Base-by-base conservation (phyloP, 1,284 basidiomycete species). In the Boletus sp. region DNA sequence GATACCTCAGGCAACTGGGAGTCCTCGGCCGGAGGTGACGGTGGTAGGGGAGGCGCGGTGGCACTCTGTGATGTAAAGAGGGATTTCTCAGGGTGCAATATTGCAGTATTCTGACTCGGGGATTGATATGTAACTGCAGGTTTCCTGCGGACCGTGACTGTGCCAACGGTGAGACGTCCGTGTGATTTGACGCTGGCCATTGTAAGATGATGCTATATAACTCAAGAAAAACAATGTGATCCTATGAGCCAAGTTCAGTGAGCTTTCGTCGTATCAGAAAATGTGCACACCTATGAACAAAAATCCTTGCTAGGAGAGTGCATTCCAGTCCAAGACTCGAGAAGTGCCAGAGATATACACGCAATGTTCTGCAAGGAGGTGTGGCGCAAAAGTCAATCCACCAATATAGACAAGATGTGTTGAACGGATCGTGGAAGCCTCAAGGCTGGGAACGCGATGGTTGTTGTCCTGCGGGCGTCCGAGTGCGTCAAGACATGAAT, bases 61-160 rank as follows among this genome's bases (percentile, higher is more conserved):
- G 56, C 52, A 48, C 57, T 53, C 20, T 58, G 59, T 9, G 58
- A 24, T 57, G 56, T 49, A 36, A 55, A 59, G 36, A 57, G 47
- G 52, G 53, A 51, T 29, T 48, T 56, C 53, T 72, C 62, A 43
- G 62, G 57, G 37, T 65, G 55, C 31, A 55, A 45, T 44, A 56
- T 41, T 36, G 59, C 51, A 12, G 57, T 58, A 36, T 41, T 70
- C 55, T 69, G 71, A 33, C 73, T 65, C 1, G 81, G 81, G n/a
- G 81, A 83, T 57, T 74, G 79, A 69, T 84, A 82, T 20, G 82
- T 84, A 57, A 74, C 55, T 57, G 69, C 61, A 36, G 82, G 82
- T 66, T 83, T 83, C 58, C 82, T 75, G 55, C 81, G 75, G 36
- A 76, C 72, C 20, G 63, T 45, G 51, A 70, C 52, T 18, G 68